phyloP scores from a whole-genome alignment of 305 asterid genomes.

The Stenogyne calaminthoides region DNA sequence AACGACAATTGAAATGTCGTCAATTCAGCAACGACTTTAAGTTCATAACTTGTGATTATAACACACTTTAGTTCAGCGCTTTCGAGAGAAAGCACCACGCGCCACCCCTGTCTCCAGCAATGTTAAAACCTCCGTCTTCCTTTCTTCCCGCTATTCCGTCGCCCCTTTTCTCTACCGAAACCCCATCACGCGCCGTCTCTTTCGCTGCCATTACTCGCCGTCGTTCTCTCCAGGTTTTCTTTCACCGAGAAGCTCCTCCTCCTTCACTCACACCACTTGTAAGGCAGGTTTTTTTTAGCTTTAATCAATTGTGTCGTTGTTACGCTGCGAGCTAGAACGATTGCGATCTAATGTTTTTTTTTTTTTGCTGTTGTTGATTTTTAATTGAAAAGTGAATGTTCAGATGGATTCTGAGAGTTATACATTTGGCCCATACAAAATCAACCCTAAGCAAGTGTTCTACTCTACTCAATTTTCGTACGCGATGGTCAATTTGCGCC shows the following conservation, averaged over 20 bases:
- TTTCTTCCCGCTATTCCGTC: constrained; percentile 24
- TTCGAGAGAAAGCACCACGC: constrained; percentile 11
- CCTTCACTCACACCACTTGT: constrained; percentile 25
- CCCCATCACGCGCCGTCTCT: constrained; percentile 16
- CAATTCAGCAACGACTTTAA: not conserved
- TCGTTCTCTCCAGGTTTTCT: constrained; percentile 6
- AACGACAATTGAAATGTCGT: too few relatives aligned
- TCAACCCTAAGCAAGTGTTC: constrained; percentile 66
- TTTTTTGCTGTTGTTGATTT: constrained; percentile 15
- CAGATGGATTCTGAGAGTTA: constrained; percentile 69
- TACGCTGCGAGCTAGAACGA: not conserved
- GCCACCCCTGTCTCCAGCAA: constrained; percentile 26
- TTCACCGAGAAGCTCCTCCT: constrained; percentile 33
- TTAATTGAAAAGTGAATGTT: constrained; percentile 21
- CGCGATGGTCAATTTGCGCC: constrained; percentile 84
- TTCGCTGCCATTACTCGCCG: constrained; percentile 29
- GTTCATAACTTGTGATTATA: not conserved
- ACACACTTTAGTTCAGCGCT: not conserved
- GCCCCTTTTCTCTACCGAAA: constrained; percentile 25
- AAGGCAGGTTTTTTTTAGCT: constrained; percentile 33
- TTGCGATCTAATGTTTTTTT: not conserved
- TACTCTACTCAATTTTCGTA: constrained; percentile 68
- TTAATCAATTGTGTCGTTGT: not conserved
- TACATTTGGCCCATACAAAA: constrained; percentile 72
- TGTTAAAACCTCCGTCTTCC: constrained; percentile 42